phyloP scores from a whole-genome alignment of 176 grass and related monocot genomes.

The Carex scoparia region DNA sequence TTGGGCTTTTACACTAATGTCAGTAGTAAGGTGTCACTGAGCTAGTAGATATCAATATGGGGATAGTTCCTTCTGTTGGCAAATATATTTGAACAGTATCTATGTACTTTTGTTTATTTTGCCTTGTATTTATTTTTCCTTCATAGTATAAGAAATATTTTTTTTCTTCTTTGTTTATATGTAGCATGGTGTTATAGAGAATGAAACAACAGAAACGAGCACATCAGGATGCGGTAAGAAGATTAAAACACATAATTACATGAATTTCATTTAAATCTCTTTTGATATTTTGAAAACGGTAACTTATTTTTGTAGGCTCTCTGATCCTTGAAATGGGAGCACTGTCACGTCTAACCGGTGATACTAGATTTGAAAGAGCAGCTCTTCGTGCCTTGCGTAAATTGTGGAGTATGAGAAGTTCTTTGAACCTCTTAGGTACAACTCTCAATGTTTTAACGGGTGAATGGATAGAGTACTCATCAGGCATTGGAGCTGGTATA shows the following conservation, averaged over 20 bases:
- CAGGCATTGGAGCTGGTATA: conserved; percentile 95
- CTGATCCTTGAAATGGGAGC: conserved; percentile 98
- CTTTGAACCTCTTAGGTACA: conserved; percentile 90
- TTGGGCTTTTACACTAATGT: background rate
- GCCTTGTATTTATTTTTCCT: background rate
- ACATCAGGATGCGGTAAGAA: conserved; percentile 94
- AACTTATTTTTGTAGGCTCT: conserved; percentile 46
- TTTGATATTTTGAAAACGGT: conserved; percentile 26
- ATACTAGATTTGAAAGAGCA: conserved; percentile 85
- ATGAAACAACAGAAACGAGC: conserved; percentile 96
- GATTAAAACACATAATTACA: conserved; percentile 1
- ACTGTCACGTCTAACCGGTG: conserved; percentile 78
- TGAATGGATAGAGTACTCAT: conserved; percentile 94
- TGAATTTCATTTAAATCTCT: conserved; percentile 2
- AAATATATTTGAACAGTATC: background rate
- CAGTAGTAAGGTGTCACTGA: background rate
- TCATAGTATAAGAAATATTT: background rate
- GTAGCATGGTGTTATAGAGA: conserved; percentile 87
- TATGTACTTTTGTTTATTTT: background rate
- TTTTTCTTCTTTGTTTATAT: conserved; percentile 19
- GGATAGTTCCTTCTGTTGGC: background rate
- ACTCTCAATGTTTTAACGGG: conserved; percentile 86
- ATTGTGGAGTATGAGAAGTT: conserved; percentile 99
- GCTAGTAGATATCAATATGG: background rate
- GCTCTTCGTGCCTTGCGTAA: conserved; percentile 83